These are phyloP conservation scores for Saussurea involucrata DNA, from an alignment of 129 eudicot species.

Conservation along the genomic window DNA sequence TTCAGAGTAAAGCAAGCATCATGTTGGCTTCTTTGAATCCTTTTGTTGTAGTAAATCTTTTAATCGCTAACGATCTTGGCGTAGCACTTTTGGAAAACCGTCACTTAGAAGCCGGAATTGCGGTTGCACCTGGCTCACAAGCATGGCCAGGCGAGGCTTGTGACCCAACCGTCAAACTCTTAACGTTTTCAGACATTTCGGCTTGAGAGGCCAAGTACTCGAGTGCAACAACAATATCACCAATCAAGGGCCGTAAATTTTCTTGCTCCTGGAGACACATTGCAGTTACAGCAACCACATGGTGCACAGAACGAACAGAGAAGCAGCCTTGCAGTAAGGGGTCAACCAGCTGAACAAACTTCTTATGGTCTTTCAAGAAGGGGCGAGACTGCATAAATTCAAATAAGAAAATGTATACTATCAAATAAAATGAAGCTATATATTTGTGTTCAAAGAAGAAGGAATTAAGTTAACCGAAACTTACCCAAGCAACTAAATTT, in stretches of 20 bases:
- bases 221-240: conserved; percentile 75
- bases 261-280: conserved; percentile 88
- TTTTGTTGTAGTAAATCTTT: background rate
- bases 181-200: conserved; percentile 24
- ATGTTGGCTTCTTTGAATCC: background rate
- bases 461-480: conserved; percentile 20
- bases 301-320: conserved; percentile 50
- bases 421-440: too few species aligned
- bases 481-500: conserved; percentile 76
- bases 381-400: conserved; percentile 52
- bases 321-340: conserved; percentile 53
- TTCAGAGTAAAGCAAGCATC: background rate
- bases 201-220: conserved; percentile 70
- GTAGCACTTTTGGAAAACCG: background rate
- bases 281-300: conserved; percentile 59
- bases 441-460: background rate
- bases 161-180: conserved; percentile 24
- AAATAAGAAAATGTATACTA: too few species aligned
- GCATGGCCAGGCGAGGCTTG: conserved; percentile 27
- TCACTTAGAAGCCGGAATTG: background rate
- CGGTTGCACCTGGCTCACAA: background rate
- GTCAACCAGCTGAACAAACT: conserved; percentile 63
- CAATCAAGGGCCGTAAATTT: conserved; percentile 58
- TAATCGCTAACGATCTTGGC: background rate
- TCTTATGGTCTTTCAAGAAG: conserved; percentile 55